Evolutionary conservation across 164 flowering plant genomes (phyloP).

Genomic region (Stephania yunnanensis): DNA sequence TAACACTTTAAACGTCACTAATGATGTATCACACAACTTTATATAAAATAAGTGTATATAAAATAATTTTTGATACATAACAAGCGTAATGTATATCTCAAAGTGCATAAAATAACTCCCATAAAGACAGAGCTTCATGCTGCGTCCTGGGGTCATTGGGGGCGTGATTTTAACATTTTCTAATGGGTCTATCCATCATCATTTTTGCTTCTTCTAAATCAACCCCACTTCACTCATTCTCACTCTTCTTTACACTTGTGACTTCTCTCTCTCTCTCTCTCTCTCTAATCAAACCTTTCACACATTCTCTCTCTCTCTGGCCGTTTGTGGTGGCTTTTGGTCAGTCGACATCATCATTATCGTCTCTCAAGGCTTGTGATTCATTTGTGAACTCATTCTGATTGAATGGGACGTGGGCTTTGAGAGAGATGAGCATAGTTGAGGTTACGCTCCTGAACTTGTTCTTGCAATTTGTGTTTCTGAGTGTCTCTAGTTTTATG

Average conservation of each 20-base stretch:
- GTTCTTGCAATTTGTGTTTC: not conserved
- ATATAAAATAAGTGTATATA: too few relatives aligned
- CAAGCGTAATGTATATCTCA: too few relatives aligned
- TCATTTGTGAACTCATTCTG: conserved; percentile 3
- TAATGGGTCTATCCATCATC: not conserved
- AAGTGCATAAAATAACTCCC: too few relatives aligned
- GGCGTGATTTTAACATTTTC: too few relatives aligned
- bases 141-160: too few relatives aligned
- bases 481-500: not conserved
- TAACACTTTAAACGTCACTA: too few relatives aligned
- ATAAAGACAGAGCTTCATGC: too few relatives aligned
- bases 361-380: not conserved
- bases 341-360: conserved; percentile 8
- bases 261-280: too few relatives aligned
- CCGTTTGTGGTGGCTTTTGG: not conserved
- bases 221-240: not conserved
- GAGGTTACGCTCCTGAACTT: conserved; percentile 2
- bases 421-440: not conserved
- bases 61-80: too few relatives aligned
- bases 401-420: conserved; percentile 11
- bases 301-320: not conserved
- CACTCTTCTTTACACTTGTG: too few relatives aligned
- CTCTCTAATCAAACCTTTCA: too few relatives aligned
- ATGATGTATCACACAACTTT: too few relatives aligned
- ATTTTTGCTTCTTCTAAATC: conserved; percentile 3